Percentiles rank a stretch among this genome's conserved stretches.
Conservation (phyloP, 75 land plant genomes). For the Sequoiadendron giganteum region DNA sequence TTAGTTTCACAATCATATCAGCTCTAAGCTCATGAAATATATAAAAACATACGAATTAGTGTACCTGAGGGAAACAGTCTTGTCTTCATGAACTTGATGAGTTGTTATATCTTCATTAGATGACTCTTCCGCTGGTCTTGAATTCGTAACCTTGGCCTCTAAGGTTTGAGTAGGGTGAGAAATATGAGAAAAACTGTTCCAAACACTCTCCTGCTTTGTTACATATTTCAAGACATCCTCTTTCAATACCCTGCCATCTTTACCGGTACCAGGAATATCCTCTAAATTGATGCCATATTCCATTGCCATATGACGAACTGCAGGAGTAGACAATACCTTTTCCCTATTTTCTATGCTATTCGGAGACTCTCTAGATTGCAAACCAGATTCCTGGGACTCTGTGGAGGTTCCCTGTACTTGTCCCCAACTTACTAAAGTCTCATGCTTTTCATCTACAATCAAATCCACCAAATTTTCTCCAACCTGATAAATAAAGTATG, state of each 20-base stretch:
- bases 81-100: slow-evolving; percentile 30
- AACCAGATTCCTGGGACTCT: slow-evolving; percentile 11
- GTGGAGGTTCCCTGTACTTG: not conserved
- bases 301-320: slow-evolving; percentile 83
- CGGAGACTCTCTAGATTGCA: slow-evolving; percentile 4
- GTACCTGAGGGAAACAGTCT: slow-evolving; percentile 58
- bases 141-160: slow-evolving; percentile 1
- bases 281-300: slow-evolving; percentile 68
- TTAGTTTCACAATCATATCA: not conserved
- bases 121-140: not conserved
- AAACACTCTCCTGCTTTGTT: slow-evolving; percentile 38
- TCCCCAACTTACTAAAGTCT: not conserved
- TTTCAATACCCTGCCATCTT: slow-evolving; percentile 83
- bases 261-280: slow-evolving; percentile 75
- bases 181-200: slow-evolving; percentile 25
- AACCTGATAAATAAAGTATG: slow-evolving; percentile 46
- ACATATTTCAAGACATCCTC: slow-evolving; percentile 72
- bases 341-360: slow-evolving; percentile 2
- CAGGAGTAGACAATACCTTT: slow-evolving; percentile 75
- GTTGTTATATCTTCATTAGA: not conserved
- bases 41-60: not conserved
- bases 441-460: slow-evolving; percentile 34
- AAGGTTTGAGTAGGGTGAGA: not conserved
- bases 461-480: slow-evolving; percentile 92
- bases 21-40: not conserved